These are phyloP conservation scores for Podospora pseudocomata DNA, from an alignment of 495 filamentous ascomycete species.

Conservation along the genomic window DNA sequence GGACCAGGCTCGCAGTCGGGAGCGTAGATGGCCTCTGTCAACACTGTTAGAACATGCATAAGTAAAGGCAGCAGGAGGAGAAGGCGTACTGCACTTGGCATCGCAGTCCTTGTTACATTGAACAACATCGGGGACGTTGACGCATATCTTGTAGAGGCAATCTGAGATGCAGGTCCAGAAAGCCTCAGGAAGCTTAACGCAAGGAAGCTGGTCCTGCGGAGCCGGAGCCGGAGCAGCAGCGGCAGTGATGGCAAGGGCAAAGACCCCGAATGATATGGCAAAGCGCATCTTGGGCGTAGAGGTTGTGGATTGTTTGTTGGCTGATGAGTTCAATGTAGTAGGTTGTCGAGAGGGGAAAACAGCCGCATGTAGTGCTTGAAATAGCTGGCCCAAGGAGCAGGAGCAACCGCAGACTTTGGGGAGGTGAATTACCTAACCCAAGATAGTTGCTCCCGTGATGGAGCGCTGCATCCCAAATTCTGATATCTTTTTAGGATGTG, in stretches of 20 bases:
- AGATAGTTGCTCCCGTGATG: no score
- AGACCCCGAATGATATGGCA: neutral
- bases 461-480: no score
- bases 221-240: neutral
- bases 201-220: conserved; percentile 2
- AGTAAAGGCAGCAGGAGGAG: neutral
- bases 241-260: neutral
- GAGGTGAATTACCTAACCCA: no score
- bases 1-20: neutral
- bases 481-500: no score
- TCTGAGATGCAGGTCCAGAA: conserved; percentile 13
- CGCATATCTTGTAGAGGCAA: conserved; percentile 17
- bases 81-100: neutral
- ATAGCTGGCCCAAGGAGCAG: no score
- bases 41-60: neutral
- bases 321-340: no score
- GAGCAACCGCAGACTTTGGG: no score
- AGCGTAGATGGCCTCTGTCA: neutral
- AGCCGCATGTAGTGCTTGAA: no score
- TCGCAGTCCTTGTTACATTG: neutral
- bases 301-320: neutral
- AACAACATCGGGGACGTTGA: neutral
- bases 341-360: no score
- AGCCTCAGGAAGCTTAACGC: neutral
- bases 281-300: neutral